A percentile compares a stretch with the other conserved stretches of the same genome.
phyloP scores from a whole-genome alignment of 306 rosid genomes.

The Morella rubra region DNA sequence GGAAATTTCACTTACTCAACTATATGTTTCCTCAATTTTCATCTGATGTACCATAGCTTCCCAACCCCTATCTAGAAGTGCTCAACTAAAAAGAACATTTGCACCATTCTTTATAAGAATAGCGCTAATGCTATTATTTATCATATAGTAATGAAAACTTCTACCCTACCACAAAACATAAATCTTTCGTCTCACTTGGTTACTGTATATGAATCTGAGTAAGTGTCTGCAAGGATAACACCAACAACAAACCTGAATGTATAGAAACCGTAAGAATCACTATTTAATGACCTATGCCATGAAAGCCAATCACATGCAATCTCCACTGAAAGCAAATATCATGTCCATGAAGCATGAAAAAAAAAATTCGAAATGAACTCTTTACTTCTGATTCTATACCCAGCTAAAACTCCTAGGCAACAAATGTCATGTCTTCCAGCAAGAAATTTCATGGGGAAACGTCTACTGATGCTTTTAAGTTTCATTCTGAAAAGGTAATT shows the following conservation, averaged over 20 bases:
- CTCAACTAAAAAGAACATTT: neutral
- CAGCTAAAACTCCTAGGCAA: neutral
- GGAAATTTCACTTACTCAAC: neutral
- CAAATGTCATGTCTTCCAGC: neutral
- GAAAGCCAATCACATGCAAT: too few relatives aligned
- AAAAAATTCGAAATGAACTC: neutral
- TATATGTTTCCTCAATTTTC: neutral
- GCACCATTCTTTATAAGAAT: neutral
- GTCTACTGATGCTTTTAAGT: neutral
- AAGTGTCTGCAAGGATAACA: slow-evolving; percentile 28
- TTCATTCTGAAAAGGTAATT: neutral
- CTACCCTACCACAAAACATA: slow-evolving; percentile 4
- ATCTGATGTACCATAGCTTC: neutral
- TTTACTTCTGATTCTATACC: neutral
- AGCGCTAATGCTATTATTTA: slow-evolving; percentile 3
- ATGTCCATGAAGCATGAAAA: neutral
- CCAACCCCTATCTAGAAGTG: neutral
- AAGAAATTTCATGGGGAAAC: neutral
- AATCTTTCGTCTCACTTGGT: slow-evolving; percentile 7
- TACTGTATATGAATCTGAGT: neutral
- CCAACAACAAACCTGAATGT: slow-evolving; percentile 84
- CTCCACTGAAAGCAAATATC: too few relatives aligned
- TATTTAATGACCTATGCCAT: too few relatives aligned
- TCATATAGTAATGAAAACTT: neutral
- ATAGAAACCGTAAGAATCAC: slow-evolving; percentile 67